phyloP scores from a whole-genome alignment of 1,139 yeast species.

The Saccharomycopsis crataegensis region DNA sequence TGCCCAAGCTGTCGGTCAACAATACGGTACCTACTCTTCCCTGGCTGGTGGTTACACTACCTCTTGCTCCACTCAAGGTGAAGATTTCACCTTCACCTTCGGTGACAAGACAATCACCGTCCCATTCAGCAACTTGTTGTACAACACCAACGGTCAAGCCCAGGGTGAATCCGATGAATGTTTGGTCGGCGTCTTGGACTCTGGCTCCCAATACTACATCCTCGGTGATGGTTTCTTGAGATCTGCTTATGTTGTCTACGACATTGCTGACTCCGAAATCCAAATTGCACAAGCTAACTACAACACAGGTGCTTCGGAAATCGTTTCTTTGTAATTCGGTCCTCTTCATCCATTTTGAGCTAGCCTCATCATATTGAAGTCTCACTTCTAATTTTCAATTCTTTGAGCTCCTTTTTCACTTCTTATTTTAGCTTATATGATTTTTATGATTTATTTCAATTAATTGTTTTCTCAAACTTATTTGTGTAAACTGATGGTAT shows the following conservation, averaged over 20 bases:
- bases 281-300: constrained; percentile 55
- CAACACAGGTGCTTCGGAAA: not conserved
- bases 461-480: no score
- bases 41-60: constrained; percentile 22
- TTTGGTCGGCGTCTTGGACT: constrained; percentile 29
- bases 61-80: constrained; percentile 22
- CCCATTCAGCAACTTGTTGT: constrained; percentile 30
- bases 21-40: constrained; percentile 21
- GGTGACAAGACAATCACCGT: constrained; percentile 35
- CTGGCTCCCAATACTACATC: constrained; percentile 24
- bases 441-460: no score
- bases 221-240: constrained; percentile 74
- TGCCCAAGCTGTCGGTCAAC: constrained; percentile 15
- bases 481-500: no score
- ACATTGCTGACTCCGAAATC: constrained; percentile 56
- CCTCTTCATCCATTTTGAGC: no score
- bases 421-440: no score
- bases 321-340: constrained; percentile 55
- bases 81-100: constrained; percentile 32
- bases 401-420: no score
- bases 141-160: constrained; percentile 25
- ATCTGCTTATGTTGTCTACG: constrained; percentile 70
- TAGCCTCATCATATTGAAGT: no score
- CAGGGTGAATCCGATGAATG: constrained; percentile 24
- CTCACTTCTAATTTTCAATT: no score